Percentiles rank a stretch among this genome's conserved stretches.
Conservation (phyloP, 164 flowering plant genomes). For the Annona cherimola region DNA sequence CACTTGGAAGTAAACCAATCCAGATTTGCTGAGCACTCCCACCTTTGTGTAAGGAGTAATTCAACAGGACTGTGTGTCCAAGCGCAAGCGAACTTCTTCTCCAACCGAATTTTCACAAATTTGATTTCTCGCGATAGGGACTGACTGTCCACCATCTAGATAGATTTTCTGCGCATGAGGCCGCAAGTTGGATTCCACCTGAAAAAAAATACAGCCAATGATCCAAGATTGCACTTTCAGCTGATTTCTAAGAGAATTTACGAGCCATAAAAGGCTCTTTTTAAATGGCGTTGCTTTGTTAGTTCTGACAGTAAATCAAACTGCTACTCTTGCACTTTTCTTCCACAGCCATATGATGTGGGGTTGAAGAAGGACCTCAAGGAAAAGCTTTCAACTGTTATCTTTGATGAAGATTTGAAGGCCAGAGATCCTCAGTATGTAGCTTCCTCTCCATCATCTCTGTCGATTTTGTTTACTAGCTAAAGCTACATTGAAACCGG, state of each 20-base stretch:
- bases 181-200: background rate
- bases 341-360: conserved; percentile 31
- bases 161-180: background rate
- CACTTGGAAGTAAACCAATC: background rate
- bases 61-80: background rate
- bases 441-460: background rate
- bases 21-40: too few relatives aligned
- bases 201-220: background rate
- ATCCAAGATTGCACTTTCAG: background rate
- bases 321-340: background rate
- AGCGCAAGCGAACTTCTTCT: background rate
- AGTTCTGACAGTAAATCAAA: background rate
- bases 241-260: too few relatives aligned
- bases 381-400: conserved; percentile 47
- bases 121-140: background rate
- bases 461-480: background rate
- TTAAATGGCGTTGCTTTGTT: background rate
- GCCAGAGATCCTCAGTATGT: conserved; percentile 65
- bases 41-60: background rate
- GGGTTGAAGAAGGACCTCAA: conserved; percentile 49
- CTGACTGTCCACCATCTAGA: background rate
- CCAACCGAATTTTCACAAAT: background rate
- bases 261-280: too few relatives aligned
- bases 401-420: conserved; percentile 45
- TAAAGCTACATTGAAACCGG: background rate